These are phyloP conservation scores for Bisporella sp. DNA, from an alignment of 2,329 filamentous ascomycete species.

Conservation along the genomic window DNA sequence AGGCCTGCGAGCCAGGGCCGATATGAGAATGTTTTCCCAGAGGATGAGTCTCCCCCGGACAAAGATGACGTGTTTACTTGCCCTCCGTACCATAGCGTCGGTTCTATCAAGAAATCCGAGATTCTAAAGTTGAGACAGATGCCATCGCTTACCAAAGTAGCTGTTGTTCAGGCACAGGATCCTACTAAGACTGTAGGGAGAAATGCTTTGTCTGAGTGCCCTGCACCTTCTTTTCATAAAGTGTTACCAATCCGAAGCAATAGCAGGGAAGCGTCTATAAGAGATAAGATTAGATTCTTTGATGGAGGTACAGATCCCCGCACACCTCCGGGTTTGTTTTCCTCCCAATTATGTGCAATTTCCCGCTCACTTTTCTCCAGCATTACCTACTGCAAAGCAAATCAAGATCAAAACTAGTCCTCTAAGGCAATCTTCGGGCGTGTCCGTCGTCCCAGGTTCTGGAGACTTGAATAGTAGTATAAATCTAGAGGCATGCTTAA, in stretches of 20 bases:
- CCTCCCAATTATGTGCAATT: not conserved
- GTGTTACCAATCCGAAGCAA: too few species aligned
- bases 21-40: constrained; percentile 3
- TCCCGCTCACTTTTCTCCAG: too few species aligned
- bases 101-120: not conserved
- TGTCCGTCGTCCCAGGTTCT: too few species aligned
- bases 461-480: too few species aligned
- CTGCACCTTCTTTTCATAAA: too few species aligned
- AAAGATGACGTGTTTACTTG: not conserved
- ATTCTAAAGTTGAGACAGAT: not conserved
- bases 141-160: not conserved
- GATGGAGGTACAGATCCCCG: constrained; percentile 15
- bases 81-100: not conserved
- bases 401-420: too few species aligned
- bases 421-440: too few species aligned
- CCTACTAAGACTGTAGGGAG: too few species aligned
- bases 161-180: too few species aligned
- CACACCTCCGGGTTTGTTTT: not conserved
- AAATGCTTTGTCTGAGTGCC: too few species aligned
- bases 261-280: constrained; percentile 7
- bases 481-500: too few species aligned
- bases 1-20: not conserved
- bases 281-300: constrained; percentile 20
- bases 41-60: constrained; percentile 1
- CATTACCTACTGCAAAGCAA: too few species aligned